Evolutionary conservation across 371 early-diverging fungal genomes (phyloP), one percentile per base, ranked within the genome.

Genomic region (Mortierella sp.): DNA sequence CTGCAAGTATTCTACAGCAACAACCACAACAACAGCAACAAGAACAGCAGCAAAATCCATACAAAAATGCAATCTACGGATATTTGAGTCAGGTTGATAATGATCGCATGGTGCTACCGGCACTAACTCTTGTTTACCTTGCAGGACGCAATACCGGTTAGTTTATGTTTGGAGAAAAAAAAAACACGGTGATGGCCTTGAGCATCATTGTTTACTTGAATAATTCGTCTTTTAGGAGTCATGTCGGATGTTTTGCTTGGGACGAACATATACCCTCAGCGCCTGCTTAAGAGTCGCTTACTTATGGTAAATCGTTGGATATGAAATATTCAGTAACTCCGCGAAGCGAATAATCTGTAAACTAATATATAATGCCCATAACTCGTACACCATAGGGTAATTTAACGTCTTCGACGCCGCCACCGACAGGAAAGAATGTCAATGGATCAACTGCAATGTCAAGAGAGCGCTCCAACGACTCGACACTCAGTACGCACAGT

Each of bases 261-360:
- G 11, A 78, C 84, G 1, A 83, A 83, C 63, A 72, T 84, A 59
- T 84, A 83, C 70, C 83, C 84, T 3, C 84, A 84, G 51, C 71
- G 83, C 20, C 58, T 84, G 43, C 71, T 83, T 60, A 83, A 72
- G 59, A 77, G 71, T 35, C 74, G 75, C 5, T 43, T 73, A 10
- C 57, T 84, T 14, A 65, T 84, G 84, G 84, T 83, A 69, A 22
- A 35, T 30, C 1, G 37, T 40, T 52, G 20, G 22, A 18, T n/a
- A 22, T 14, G 16, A 43, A 43, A 11, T 43, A 43, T 16, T 14
- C 16, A 14, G 43, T 43, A 43, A 11, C 11, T 3, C 16, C 11
- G 16, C 43, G 43, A 11, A 43, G 11, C 11, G 16, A 43, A 43
- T 4, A 8, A 8, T 16, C 43, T 16, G 43, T 43, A 43, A 43